Base-by-base conservation (phyloP, 345 rosid species). In the Mercurialis annua region DNA sequence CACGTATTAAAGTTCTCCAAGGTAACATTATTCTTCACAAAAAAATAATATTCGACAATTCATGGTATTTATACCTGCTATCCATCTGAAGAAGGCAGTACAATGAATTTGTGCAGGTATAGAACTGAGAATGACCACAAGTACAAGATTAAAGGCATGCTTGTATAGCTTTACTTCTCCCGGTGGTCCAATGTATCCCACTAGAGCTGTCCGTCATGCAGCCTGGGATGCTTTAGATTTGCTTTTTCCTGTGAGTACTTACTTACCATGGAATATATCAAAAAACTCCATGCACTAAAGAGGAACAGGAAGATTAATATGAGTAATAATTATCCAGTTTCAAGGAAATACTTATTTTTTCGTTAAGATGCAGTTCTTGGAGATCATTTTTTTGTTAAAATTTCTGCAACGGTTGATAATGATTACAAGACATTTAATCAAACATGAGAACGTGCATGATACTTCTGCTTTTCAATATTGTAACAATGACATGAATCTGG, bases 171-270 rank as follows among this genome's bases (percentile, higher is more conserved):
- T 95, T 67, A 92, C 96, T 31, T 90, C 98, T 53, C 98, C 99
- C 0, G 97, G 99, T 16, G 99, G 97, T 65, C 98, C 96, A 44
- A 90, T 95, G 97, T 95, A 92, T 76, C 99, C 99, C 17, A 90
- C 99, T n/a, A 88, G 98, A 83, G 91, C 82, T 64, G 98, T 95
- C 69, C 97, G 97, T 38, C 98, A 92, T 87, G 98, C 97, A 40
- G 96, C 99, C 21, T 95, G 99, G 99, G 96, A 85, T 68, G 82
- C 98, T 50, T 81, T 95, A 60, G 98, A 95, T 82, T 83, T 80
- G 16, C 96, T 95, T 67, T 95, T 85, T 64, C 99, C 99, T 0
- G 99, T 92, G 68, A 92, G 99, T 90, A 69, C 26, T 55, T 17
- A 30, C 10, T 20, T 9, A 15, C 43, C 43, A 16, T 18, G 26